These are phyloP conservation scores for Lactarius hatsudake DNA, from an alignment of 768 basidiomycete species.

Conservation along the genomic window DNA sequence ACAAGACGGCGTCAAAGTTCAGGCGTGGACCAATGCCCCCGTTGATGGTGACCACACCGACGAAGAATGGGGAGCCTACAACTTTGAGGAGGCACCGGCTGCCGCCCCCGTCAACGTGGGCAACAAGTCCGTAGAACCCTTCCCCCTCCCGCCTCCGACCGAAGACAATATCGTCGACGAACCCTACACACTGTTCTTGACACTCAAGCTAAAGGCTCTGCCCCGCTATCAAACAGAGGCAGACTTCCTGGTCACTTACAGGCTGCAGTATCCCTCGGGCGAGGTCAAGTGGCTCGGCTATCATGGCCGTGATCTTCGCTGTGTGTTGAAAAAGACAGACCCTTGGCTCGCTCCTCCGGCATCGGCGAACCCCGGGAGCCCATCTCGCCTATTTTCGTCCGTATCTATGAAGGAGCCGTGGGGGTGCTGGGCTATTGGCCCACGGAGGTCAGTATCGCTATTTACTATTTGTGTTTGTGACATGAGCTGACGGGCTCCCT, in stretches of 20 bases:
- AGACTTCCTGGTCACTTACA: slow-evolving; percentile 41
- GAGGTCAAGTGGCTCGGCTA: slow-evolving; percentile 47
- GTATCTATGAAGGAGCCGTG: slow-evolving; percentile 30
- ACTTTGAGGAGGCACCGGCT: slow-evolving; percentile 21
- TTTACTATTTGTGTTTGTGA: background rate
- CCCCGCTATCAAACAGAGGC: slow-evolving; percentile 16
- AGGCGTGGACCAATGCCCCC: slow-evolving; percentile 30
- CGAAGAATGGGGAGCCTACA: slow-evolving; percentile 25
- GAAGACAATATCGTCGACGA: slow-evolving; percentile 17
- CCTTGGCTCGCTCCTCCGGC: slow-evolving; percentile 30
- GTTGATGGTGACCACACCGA: slow-evolving; percentile 19
- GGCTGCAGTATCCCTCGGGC: slow-evolving; percentile 44
- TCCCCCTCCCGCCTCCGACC: slow-evolving; percentile 19
- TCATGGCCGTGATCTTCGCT: slow-evolving; percentile 43
- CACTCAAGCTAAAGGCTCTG: slow-evolving; percentile 21
- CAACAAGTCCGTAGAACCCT: slow-evolving; percentile 3
- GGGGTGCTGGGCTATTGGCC: slow-evolving; percentile 36
- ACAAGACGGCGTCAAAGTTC: slow-evolving; percentile 23
- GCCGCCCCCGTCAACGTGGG: slow-evolving; percentile 4
- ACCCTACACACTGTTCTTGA: slow-evolving; percentile 22
- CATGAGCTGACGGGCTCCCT: background rate
- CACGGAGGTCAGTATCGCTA: slow-evolving; percentile 19
- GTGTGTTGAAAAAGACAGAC: slow-evolving; percentile 36
- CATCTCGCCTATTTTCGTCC: slow-evolving; percentile 29
- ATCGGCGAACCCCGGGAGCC: slow-evolving; percentile 29